Conservation (phyloP, 169 alveolate genomes). For the Besnoitia besnoiti region DNA sequence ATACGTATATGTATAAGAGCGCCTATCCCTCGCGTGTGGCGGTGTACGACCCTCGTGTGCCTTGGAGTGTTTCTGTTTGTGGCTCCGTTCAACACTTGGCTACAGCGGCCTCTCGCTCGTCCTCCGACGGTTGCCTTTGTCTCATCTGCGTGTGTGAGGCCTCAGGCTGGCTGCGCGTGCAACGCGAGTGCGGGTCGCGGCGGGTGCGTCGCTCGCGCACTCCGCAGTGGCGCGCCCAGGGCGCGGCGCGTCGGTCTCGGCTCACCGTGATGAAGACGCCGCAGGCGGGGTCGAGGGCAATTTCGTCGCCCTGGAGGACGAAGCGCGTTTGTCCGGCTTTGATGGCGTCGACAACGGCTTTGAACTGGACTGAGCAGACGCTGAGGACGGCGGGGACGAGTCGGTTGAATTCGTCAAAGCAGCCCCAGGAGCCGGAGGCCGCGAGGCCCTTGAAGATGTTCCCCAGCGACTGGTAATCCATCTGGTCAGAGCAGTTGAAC, state of each 20-base stretch:
- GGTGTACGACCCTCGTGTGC: too few species aligned
- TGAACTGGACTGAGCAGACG: constrained; percentile 96
- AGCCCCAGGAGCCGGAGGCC: constrained; percentile 97
- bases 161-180: too few species aligned
- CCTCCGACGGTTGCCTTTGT: too few species aligned
- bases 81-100: too few species aligned
- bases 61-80: too few species aligned
- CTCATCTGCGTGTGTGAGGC: too few species aligned
- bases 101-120: too few species aligned
- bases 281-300: constrained; percentile 91
- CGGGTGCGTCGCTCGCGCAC: too few species aligned
- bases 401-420: constrained; percentile 97
- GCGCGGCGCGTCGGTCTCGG: not conserved
- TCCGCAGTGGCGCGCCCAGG: too few species aligned
- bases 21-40: too few species aligned
- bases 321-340: constrained; percentile 82
- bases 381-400: constrained; percentile 96
- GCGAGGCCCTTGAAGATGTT: constrained; percentile 96
- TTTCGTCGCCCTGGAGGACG: constrained; percentile 90
- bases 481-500: constrained; percentile 94
- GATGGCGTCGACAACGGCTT: constrained; percentile 93
- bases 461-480: constrained; percentile 96
- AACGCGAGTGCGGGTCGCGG: too few species aligned
- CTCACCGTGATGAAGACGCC: constrained; percentile 93
- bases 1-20: too few species aligned